Evolutionary conservation across 2,329 filamentous ascomycete species (phyloP), one percentile per base, ranked within the genome.

Genomic region (Didymella exigua): DNA sequence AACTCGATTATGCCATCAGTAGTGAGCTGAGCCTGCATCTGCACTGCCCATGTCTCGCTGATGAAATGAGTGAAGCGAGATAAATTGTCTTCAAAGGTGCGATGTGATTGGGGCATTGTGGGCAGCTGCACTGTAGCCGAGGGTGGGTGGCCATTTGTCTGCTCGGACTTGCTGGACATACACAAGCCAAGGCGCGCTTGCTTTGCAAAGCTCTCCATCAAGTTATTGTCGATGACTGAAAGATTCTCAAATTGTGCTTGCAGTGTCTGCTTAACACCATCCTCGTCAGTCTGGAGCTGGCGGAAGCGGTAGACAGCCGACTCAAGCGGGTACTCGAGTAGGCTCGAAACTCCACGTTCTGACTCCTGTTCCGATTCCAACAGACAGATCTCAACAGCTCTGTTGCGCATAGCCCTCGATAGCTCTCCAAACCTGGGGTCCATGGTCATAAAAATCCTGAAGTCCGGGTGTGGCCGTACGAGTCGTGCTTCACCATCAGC

Each of bases 391-490:
- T 99, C 96, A 23, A 97, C 83, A 43, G 92, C 92, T 73, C 95
- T 86, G 75, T 99, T 99, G 53, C 96, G 84, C 95, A 99, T 99
- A 0, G 95, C 95, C 59, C 95, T 85, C 3, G 95, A 99, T 8
- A 99, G 81, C 74, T 99, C 95, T 16, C 95, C 96, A 73, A 96
- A 90, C 44, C 88, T 86, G 40, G 95, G 88, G 73, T 99, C 93
- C 79, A 96, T 89, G 0, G 93, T 98, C 71, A 99, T 79, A 75
- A 99, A 98, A 18, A 99, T 86, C 53, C 93, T 85, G 76, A 99
- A 99, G 57, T 91, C 85, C 0, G 89, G 83, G 77, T 98, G 93
- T 13, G 95, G 93, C 51, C 77, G 85, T 44, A 99, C 85, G 30
- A 96, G 78, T 52, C 90, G 86, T 10, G 93, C 89, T 66, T 90